These are phyloP conservation scores for Jaltomata sinuosa DNA, from an alignment of 257 asterid genomes.

Conservation along the genomic window DNA sequence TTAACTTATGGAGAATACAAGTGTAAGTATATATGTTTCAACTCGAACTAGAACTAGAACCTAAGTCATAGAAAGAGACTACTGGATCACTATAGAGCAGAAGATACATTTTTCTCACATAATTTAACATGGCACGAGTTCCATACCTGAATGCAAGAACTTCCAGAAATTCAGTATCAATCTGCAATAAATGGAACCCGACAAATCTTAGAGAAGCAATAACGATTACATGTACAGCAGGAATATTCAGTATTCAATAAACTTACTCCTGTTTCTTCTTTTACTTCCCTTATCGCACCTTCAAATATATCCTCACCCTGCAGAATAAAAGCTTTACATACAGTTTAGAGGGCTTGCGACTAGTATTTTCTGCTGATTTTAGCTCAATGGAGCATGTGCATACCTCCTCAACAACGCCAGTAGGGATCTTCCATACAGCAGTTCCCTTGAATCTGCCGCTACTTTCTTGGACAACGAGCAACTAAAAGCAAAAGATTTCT, in stretches of 20 bases:
- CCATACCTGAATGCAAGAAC: conserved; percentile 37
- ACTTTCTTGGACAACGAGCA: conserved; percentile 73
- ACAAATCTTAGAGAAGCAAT: conserved; percentile 4
- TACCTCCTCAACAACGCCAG: conserved; percentile 67
- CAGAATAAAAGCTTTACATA: conserved; percentile 7
- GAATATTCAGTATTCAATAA: neutral
- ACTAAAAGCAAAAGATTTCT: conserved; percentile 20
- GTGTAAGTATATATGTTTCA: neutral
- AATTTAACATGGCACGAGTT: neutral
- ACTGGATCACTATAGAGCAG: neutral
- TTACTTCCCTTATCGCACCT: conserved; percentile 62
- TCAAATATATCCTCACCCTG: conserved; percentile 66
- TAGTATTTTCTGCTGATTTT: neutral
- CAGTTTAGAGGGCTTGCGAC: neutral
- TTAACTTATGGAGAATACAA: neutral
- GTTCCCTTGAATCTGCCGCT: conserved; percentile 38
- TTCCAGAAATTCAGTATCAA: conserved; percentile 37
- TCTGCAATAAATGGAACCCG: conserved; percentile 18
- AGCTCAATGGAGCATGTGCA: neutral
- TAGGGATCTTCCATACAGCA: conserved; percentile 71
- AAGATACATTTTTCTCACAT: neutral
- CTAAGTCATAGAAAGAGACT: neutral
- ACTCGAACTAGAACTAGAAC: neutral
- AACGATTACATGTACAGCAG: neutral
- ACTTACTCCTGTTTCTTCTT: conserved; percentile 80